A percentile compares a stretch with the other conserved stretches of the same genome.
Conservation (phyloP, 257 asterid species). For the Dorcoceras hygrometricum region DNA sequence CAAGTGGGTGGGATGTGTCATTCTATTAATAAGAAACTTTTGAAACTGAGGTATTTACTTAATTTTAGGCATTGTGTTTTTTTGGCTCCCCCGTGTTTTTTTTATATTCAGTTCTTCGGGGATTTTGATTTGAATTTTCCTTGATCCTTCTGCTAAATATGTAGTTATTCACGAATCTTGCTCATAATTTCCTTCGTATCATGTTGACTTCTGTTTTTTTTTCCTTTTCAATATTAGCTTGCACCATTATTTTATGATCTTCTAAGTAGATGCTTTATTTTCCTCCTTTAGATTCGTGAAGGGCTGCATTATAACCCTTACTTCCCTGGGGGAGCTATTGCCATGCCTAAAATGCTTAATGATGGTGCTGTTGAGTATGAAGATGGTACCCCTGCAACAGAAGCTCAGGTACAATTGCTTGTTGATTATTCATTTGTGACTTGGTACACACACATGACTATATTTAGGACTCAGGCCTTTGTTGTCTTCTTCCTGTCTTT, state of each 20-base stretch:
- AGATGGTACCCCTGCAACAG: conserved; percentile 82
- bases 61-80: neutral
- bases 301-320: conserved; percentile 78
- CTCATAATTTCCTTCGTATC: conserved; percentile 1
- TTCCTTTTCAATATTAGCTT: conserved; percentile 1
- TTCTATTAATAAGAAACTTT: too few relatives aligned
- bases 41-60: too few relatives aligned
- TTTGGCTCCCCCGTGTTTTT: neutral
- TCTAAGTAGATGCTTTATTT: conserved; percentile 22
- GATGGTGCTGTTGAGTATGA: conserved; percentile 84
- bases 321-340: conserved; percentile 88
- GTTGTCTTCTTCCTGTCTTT: conserved; percentile 14
- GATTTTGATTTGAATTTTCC: neutral
- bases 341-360: conserved; percentile 84
- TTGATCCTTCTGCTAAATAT: neutral
- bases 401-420: conserved; percentile 53
- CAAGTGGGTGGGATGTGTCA: neutral
- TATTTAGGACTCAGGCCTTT: neutral
- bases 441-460: neutral
- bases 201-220: neutral
- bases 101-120: neutral
- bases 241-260: conserved; percentile 1
- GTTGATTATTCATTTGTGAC: neutral
- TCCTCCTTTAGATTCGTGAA: conserved; percentile 58
- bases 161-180: neutral